phyloP scores from a whole-genome alignment of 1,284 basidiomycete species.

The Malassezia brasiliensis region DNA sequence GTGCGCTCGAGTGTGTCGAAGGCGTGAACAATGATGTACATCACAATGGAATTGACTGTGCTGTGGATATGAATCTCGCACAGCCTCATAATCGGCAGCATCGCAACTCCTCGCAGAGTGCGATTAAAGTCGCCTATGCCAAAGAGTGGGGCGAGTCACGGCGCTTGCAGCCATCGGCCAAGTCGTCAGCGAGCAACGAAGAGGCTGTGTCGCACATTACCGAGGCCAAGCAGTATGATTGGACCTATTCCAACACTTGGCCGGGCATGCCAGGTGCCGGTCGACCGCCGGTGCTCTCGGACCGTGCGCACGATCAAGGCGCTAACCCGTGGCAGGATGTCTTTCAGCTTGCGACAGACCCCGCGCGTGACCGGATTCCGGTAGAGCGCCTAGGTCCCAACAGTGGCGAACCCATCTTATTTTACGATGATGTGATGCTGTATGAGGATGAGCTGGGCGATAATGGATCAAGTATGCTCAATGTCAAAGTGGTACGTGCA shows the following conservation, averaged over 20 bases:
- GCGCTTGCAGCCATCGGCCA: constrained; percentile 50
- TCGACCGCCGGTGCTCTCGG: constrained; percentile 1
- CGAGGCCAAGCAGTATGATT: constrained; percentile 61
- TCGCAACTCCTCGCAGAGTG: constrained; percentile 33
- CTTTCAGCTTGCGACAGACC: constrained; percentile 28
- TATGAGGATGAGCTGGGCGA: constrained; percentile 47
- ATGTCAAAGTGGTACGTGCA: constrained; percentile 35
- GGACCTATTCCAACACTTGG: constrained; percentile 92
- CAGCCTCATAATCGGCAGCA: neutral
- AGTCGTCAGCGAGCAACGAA: neutral
- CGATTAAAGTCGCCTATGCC: constrained; percentile 85
- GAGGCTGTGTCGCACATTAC: constrained; percentile 19
- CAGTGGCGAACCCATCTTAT: constrained; percentile 42
- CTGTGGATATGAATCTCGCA: neutral
- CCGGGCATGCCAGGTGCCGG: constrained; percentile 55
- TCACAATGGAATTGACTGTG: constrained; percentile 4
- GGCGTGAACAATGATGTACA: constrained; percentile 60
- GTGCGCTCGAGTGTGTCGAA: constrained; percentile 64
- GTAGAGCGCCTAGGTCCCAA: constrained; percentile 35
- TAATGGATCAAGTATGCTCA: constrained; percentile 42
- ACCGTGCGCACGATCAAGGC: neutral
- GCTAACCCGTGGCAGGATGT: constrained; percentile 1
- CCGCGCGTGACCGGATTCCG: constrained; percentile 38
- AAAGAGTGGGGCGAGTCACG: constrained; percentile 85
- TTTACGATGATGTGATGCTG: constrained; percentile 46